A percentile compares a stretch with the other conserved stretches of the same genome.
Evolutionary conservation across 306 rosid species (phyloP).

Genomic region (Acacia confusa): DNA sequence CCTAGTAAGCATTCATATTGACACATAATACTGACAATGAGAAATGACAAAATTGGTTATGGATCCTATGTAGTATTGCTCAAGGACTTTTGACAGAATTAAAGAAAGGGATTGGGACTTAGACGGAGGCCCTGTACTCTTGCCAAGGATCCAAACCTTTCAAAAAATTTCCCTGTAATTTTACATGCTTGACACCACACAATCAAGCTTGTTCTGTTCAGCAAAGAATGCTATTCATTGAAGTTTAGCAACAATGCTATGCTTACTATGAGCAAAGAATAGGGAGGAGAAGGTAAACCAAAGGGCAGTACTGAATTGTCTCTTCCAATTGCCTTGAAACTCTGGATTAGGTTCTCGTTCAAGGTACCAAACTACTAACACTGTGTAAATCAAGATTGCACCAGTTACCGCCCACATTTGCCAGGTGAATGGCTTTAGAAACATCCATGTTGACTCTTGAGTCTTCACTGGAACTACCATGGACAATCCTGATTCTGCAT

Average conservation of each 20-base stretch:
- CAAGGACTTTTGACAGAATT: not conserved
- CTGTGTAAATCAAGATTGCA: slow-evolving; percentile 51
- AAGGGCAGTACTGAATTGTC: slow-evolving; percentile 53
- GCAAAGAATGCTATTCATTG: not conserved
- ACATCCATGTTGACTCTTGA: slow-evolving; percentile 52
- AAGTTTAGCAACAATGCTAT: slow-evolving; percentile 13
- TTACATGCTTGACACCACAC: not conserved
- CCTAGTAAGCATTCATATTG: not conserved
- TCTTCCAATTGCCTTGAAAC: slow-evolving; percentile 54
- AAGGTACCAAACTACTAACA: slow-evolving; percentile 57
- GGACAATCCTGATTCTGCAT: slow-evolving; percentile 65
- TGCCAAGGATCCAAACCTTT: not conserved
- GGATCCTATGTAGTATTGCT: not conserved
- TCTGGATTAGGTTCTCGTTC: slow-evolving; percentile 56
- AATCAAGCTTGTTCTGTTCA: not conserved
- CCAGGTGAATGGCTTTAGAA: slow-evolving; percentile 68
- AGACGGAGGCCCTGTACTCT: not conserved
- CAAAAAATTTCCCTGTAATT: not conserved
- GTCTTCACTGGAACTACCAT: slow-evolving; percentile 50
- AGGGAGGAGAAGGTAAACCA: slow-evolving; percentile 71
- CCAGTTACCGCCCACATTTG: slow-evolving; percentile 57
- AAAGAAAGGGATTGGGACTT: not conserved
- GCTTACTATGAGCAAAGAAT: slow-evolving; percentile 78
- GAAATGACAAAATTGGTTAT: not conserved
- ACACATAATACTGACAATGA: not conserved